Conservation (phyloP, 176 grass and related monocot species). For the Avena insularis region DNA sequence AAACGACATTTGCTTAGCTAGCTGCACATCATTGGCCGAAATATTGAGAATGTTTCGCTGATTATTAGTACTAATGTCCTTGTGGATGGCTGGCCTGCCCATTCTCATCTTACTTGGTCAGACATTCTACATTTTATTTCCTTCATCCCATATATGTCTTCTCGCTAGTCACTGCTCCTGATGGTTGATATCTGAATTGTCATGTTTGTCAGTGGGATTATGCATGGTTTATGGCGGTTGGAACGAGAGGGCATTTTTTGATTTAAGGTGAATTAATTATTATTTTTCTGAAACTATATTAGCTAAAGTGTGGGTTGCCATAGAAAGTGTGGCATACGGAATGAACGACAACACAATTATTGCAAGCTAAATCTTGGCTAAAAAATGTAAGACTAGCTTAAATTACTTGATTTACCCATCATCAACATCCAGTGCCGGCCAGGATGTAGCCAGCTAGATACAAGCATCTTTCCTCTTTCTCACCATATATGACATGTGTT, state of each 20-base stretch:
- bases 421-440: neutral
- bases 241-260: neutral
- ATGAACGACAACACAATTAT: neutral
- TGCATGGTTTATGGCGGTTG: neutral
- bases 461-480: neutral
- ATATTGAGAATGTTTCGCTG: neutral
- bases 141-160: neutral
- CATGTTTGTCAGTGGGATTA: neutral
- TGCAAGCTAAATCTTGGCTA: neutral
- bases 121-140: neutral
- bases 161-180: neutral
- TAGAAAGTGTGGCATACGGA: neutral
- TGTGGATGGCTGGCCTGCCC: conserved; percentile 3
- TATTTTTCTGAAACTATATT: neutral
- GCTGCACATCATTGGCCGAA: neutral
- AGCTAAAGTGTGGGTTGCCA: neutral
- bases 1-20: conserved; percentile 17
- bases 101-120: conserved; percentile 38
- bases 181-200: neutral
- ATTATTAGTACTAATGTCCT: conserved; percentile 13
- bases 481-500: neutral
- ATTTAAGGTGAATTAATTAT: neutral
- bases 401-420: neutral
- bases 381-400: neutral
- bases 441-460: too few species aligned